phyloP scores from a whole-genome alignment of 2,329 filamentous ascomycete genomes.

The Dryadomyces quercus-mongolicae region DNA sequence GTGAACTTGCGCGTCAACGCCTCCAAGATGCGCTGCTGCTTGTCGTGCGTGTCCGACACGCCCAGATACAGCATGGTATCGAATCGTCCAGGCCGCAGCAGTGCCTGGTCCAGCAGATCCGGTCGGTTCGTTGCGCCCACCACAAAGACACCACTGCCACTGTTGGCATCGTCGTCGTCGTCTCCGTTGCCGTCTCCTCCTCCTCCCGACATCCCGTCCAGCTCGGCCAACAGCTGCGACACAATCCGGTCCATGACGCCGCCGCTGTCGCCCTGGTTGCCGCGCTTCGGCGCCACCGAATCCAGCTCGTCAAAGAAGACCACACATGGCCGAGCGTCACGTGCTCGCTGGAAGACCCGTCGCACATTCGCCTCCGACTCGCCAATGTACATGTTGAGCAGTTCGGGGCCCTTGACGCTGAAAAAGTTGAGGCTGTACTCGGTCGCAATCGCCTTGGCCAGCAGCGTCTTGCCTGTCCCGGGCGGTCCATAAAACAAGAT shows the following conservation, averaged over 20 bases:
- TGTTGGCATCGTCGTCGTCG: conserved; percentile 1
- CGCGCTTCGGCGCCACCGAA: conserved; percentile 88
- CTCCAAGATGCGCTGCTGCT: conserved; percentile 88
- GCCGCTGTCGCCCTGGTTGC: conserved; percentile 92
- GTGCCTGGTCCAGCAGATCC: conserved; percentile 80
- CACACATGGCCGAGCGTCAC: conserved; percentile 76
- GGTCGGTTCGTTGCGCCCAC: conserved; percentile 94
- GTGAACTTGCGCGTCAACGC: conserved; percentile 94
- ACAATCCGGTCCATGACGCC: conserved; percentile 98
- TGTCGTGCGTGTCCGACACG: conserved; percentile 91
- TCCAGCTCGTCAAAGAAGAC: conserved; percentile 93
- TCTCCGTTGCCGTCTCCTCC: conserved; percentile 6
- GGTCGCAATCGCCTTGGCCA: conserved; percentile 86
- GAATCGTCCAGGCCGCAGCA: conserved; percentile 82
- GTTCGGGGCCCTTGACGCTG: conserved; percentile 80
- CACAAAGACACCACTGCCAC: conserved; percentile 60
- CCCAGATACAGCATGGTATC: conserved; percentile 98
- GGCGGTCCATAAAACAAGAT: conserved; percentile 88
- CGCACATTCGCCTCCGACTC: conserved; percentile 89
- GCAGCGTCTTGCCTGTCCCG: conserved; percentile 82
- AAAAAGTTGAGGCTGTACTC: conserved; percentile 94
- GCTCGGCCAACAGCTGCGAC: conserved; percentile 82
- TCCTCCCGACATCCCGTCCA: conserved; percentile 78
- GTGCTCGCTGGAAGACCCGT: conserved; percentile 74
- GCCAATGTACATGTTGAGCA: conserved; percentile 94